phyloP scores from a whole-genome alignment of 139 green algal genomes.

The Dunaliella sp. region DNA sequence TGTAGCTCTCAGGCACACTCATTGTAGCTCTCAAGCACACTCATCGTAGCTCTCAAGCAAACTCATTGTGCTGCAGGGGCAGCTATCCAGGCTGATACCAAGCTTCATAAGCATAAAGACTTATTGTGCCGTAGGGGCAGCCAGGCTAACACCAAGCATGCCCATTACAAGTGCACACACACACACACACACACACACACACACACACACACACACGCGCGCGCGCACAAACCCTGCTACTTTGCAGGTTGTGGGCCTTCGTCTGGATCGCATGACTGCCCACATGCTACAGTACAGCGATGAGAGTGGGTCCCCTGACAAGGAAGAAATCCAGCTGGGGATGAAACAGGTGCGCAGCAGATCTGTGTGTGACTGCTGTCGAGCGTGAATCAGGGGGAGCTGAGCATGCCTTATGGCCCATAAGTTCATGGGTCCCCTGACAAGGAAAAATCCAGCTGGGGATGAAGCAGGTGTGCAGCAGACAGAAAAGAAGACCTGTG shows the following conservation, averaged over 20 bases:
- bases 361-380: no score
- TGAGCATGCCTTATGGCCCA: not conserved
- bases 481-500: no score
- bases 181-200: conserved; percentile 14
- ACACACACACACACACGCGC: conserved; percentile 12
- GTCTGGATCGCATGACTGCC: conserved; percentile 15
- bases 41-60: no score
- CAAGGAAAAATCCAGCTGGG: not conserved
- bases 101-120: no score
- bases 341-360: not conserved
- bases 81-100: not conserved
- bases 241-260: not conserved
- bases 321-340: conserved; percentile 39
- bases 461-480: not conserved
- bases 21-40: no score
- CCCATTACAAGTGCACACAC: conserved; percentile 7
- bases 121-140: not conserved
- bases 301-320: conserved; percentile 25
- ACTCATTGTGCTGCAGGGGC: no score
- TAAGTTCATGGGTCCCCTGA: not conserved
- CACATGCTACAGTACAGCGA: conserved; percentile 25
- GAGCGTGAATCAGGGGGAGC: not conserved
- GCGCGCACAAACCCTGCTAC: conserved; percentile 24
- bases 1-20: no score
- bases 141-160: no score